Base-by-base conservation (phyloP, 306 rosid species). In the Crotalaria pallida region DNA sequence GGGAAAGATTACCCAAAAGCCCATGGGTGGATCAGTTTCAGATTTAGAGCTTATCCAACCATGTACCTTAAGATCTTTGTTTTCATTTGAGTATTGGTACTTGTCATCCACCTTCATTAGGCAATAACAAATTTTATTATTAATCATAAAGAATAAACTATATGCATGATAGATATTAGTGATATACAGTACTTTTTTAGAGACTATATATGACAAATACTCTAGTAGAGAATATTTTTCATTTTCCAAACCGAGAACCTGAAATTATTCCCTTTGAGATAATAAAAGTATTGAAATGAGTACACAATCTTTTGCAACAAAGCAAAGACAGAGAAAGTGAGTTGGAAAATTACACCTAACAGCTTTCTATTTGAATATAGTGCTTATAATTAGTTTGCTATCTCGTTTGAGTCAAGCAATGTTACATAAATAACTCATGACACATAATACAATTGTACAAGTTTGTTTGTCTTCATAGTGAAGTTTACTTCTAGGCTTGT, bases 1-100 rank as follows among this genome's bases (percentile, higher is more conserved):
- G 0, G 99, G 86, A 33, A 89, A 71, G 33, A 94, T 88, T 3
- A 87, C 88, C 97, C 99, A 91, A n/a, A 91, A 81, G 0, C 97
- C 99, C 6, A 57, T 19, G 4, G 83, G 57, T 22, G 90, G 82
- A 36, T 87, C 58, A 0, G 40, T 47, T 52, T 82, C 59, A 6
- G 69, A 12, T 40, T 36, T 47, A 27, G 79, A 57, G 81, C 82
- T 77, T 58, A 87, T 84, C 98, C 98, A 90, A 19, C 98, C 98
- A 67, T 94, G 98, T 4, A 94, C 95, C 67, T 34, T 73, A 7
- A 78, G 85, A 74, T 91, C 89, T 75, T 83, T 83, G 81, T 80
- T 91, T 18, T 84, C 87, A 69, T 86, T 62, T 0, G 96, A 85
- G 71, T 94, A 94, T 71, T 91, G 88, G 23, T 94, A 94, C 75